Conservation (phyloP, 371 early-diverging fungal species). For the Umbelopsis sp. region DNA sequence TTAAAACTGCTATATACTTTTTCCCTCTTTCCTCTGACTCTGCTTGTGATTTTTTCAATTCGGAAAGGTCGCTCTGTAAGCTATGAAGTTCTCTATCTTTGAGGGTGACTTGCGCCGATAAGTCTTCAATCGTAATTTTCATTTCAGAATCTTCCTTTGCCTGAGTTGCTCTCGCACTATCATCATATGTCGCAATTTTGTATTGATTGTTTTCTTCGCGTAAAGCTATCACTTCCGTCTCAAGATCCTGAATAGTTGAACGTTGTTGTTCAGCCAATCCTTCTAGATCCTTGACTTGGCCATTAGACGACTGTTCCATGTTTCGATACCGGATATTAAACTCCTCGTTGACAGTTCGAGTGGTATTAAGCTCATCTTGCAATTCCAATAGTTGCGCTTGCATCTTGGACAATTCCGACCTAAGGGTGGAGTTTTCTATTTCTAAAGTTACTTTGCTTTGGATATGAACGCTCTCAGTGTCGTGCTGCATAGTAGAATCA, state of each 20-base stretch:
- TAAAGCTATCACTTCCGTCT: background rate
- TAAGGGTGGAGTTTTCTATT: no score
- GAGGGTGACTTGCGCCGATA: background rate
- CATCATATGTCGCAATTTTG: background rate
- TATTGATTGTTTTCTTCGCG: background rate
- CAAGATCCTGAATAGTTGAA: background rate
- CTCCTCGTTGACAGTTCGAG: no score
- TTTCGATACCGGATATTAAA: no score
- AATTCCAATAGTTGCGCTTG: no score
- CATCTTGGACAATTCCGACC: no score
- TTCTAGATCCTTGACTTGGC: background rate
- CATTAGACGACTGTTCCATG: background rate
- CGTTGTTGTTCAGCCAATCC: background rate
- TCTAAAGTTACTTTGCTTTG: no score
- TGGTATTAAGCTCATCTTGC: no score
- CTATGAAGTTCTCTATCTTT: background rate
- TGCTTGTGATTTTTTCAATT: constrained; percentile 35
- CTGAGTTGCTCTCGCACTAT: background rate
- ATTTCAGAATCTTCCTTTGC: background rate
- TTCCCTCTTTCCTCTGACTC: constrained; percentile 63
- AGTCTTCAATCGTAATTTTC: background rate
- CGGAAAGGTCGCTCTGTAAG: background rate
- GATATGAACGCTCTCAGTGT: no score
- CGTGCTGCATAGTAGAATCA: no score
- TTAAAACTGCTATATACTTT: constrained; percentile 49